These are phyloP conservation scores for Serendipita sp. DNA, from an alignment of 768 basidiomycete genomes.

Conservation along the genomic window DNA sequence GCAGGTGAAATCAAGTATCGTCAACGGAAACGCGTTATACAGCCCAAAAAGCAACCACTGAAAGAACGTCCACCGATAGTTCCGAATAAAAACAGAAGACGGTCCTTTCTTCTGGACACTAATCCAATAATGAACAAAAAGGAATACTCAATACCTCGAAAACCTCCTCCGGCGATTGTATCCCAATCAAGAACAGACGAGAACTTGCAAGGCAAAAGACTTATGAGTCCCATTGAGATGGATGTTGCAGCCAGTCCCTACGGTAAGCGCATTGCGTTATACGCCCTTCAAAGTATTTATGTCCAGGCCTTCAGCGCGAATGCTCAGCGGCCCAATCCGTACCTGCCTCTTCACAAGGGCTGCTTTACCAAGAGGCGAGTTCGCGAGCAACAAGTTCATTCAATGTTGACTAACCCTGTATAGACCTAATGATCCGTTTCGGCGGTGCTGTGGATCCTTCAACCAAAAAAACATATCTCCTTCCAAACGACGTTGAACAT, in stretches of 20 bases:
- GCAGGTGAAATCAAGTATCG: not conserved
- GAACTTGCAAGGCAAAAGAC: not conserved
- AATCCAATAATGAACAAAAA: not conserved
- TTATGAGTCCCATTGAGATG: not conserved
- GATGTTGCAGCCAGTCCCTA: constrained; percentile 2
- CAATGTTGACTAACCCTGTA: not conserved
- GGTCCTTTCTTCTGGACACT: not conserved
- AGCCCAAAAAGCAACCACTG: not conserved
- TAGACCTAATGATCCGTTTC: not conserved
- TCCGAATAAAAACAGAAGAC: not conserved
- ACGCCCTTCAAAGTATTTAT: not conserved
- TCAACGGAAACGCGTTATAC: not conserved
- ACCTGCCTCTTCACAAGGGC: not conserved
- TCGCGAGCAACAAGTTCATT: not conserved
- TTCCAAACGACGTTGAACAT: not conserved
- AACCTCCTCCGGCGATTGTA: not conserved
- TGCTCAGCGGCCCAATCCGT: not conserved
- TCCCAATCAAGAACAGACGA: not conserved
- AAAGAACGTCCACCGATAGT: not conserved
- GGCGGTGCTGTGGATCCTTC: not conserved
- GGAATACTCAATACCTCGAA: not conserved
- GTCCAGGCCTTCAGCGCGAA: not conserved
- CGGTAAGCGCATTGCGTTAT: not conserved
- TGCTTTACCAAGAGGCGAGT: not conserved
- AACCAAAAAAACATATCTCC: not conserved